Percentiles rank a stretch among this genome's conserved stretches.
Evolutionary conservation across 108 stramenopile species (phyloP).

Genomic region (Hondaea fermentalgiana): DNA sequence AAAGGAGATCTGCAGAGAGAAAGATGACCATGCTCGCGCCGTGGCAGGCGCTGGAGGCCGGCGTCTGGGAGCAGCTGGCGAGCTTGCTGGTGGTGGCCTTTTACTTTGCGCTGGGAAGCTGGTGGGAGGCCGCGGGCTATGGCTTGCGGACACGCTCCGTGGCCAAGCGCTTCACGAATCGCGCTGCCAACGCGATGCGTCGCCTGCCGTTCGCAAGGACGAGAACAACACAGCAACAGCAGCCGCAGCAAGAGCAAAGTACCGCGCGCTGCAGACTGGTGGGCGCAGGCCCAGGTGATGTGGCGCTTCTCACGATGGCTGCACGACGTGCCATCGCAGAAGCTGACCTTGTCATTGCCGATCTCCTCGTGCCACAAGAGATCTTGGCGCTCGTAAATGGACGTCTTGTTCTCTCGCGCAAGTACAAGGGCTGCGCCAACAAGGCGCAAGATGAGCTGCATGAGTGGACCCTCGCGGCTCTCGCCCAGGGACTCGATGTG

Average conservation of each 20-base stretch:
- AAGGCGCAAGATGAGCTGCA: constrained; percentile 87
- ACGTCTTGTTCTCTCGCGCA: constrained; percentile 72
- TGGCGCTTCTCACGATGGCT: constrained; percentile 79
- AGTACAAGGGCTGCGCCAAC: constrained; percentile 85
- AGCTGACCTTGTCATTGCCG: constrained; percentile 73
- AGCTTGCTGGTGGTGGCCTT: not conserved
- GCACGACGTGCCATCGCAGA: constrained; percentile 59
- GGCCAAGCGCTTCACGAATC: not conserved
- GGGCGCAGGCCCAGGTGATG: constrained; percentile 86
- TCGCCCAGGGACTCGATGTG: constrained; percentile 69
- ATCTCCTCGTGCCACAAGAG: constrained; percentile 79
- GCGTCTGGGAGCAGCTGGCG: not conserved
- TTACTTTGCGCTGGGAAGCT: not conserved
- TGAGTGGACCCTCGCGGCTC: constrained; percentile 70
- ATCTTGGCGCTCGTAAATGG: constrained; percentile 66
- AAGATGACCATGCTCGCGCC: too few relatives aligned
- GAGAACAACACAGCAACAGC: too few relatives aligned
- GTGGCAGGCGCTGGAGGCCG: too few relatives aligned
- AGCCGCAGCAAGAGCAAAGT: too few relatives aligned
- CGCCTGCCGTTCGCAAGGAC: too few relatives aligned
- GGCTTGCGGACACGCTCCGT: not conserved
- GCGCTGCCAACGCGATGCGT: not conserved
- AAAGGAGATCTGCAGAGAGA: too few relatives aligned
- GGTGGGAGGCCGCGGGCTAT: not conserved
- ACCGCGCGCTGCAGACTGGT: constrained; percentile 49